Conservation (phyloP, 176 grass and related monocot species). For the Themeda triandra region DNA sequence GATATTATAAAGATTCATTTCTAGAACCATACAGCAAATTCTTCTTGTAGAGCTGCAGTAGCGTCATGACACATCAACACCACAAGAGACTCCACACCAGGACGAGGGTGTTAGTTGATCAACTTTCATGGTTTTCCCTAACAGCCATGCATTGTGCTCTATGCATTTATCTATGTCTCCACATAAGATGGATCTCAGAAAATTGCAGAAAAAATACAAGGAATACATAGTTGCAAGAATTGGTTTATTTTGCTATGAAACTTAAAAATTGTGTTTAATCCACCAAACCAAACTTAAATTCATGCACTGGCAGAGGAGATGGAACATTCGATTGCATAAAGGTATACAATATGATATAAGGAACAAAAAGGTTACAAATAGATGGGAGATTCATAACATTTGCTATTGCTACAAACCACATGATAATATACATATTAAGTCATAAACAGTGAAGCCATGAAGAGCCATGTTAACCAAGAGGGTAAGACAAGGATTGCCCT, state of each 20-base stretch:
- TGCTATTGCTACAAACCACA: background rate
- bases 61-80: background rate
- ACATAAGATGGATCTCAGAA: background rate
- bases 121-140: background rate
- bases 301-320: background rate
- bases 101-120: background rate
- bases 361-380: background rate
- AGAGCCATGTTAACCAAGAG: background rate
- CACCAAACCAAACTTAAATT: background rate
- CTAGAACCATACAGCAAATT: background rate
- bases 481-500: background rate
- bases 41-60: background rate
- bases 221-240: background rate
- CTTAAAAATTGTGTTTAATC: background rate
- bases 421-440: background rate
- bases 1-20: background rate
- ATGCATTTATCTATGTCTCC: background rate
- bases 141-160: background rate
- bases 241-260: background rate
- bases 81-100: background rate
- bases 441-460: background rate
- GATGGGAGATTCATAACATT: background rate
- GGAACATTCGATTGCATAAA: background rate
- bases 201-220: background rate
- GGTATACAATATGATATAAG: background rate